These are phyloP conservation scores for Betula pendula DNA, from an alignment of 306 rosid genomes.

Conservation along the genomic window DNA sequence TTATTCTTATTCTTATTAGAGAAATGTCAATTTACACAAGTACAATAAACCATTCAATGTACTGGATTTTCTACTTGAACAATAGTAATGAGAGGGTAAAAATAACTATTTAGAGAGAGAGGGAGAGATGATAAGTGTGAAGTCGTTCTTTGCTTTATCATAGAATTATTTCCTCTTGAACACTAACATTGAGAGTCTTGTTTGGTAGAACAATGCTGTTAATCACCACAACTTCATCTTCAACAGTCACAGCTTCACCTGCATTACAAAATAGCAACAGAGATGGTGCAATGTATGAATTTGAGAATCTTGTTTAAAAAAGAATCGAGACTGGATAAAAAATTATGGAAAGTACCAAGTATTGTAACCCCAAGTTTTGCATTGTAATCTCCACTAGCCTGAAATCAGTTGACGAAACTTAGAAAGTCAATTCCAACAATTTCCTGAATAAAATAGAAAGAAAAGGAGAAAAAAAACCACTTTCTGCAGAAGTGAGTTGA, in stretches of 20 bases:
- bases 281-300: background rate
- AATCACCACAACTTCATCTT: constrained; percentile 89
- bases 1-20: background rate
- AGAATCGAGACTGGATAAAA: background rate
- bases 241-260: constrained; percentile 90
- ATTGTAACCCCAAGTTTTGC: constrained; percentile 89
- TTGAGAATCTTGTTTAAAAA: constrained; percentile 2
- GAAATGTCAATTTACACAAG: constrained; percentile 24
- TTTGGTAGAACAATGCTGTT: constrained; percentile 91
- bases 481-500: background rate
- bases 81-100: background rate
- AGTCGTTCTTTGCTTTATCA: constrained; percentile 19
- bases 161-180: constrained; percentile 91
- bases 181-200: constrained; percentile 83
- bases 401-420: constrained; percentile 35
- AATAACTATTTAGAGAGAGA: background rate
- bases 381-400: constrained; percentile 86
- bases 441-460: background rate
- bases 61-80: background rate
- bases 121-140: background rate
- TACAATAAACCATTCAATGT: background rate
- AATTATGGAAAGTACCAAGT: constrained; percentile 54
- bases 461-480: constrained; percentile 3
- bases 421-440: constrained; percentile 18
- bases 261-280: constrained; percentile 26